These are phyloP conservation scores for Aspergillus sp. DNA, from an alignment of 2,329 filamentous ascomycete species.

Conservation along the genomic window DNA sequence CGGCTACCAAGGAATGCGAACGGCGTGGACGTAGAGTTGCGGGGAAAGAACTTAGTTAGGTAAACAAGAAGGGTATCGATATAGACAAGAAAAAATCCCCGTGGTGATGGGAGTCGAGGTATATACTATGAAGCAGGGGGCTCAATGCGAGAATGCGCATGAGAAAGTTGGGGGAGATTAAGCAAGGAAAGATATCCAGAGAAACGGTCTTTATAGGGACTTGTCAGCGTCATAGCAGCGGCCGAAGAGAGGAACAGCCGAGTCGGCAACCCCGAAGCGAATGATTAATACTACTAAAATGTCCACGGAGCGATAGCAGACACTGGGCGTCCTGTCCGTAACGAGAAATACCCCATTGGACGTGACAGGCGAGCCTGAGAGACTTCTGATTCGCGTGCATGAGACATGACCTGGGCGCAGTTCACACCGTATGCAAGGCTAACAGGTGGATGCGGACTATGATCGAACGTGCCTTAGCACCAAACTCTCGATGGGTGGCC, in stretches of 20 bases:
- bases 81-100: not conserved
- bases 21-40: conserved; percentile 2
- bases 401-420: conserved; percentile 1
- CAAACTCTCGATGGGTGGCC: not conserved
- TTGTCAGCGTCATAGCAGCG: not conserved
- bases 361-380: not conserved
- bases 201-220: conserved; percentile 1
- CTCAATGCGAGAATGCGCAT: not conserved
- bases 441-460: not conserved
- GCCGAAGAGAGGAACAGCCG: not conserved
- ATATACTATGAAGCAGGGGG: not conserved
- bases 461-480: conserved; percentile 1
- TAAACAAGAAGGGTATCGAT: not conserved
- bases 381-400: conserved; percentile 8
- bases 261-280: conserved; percentile 7
- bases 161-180: not conserved
- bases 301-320: not conserved
- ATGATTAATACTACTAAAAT: conserved; percentile 1
- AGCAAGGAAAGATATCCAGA: not conserved
- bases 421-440: conserved; percentile 5
- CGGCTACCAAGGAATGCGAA: conserved; percentile 6
- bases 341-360: conserved; percentile 5
- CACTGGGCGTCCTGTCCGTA: conserved; percentile 1
- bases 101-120: not conserved
- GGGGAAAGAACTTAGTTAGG: not conserved